Evolutionary conservation across 495 filamentous ascomycete genomes (phyloP).

Genomic region (Annulohypoxylon moriforme): DNA sequence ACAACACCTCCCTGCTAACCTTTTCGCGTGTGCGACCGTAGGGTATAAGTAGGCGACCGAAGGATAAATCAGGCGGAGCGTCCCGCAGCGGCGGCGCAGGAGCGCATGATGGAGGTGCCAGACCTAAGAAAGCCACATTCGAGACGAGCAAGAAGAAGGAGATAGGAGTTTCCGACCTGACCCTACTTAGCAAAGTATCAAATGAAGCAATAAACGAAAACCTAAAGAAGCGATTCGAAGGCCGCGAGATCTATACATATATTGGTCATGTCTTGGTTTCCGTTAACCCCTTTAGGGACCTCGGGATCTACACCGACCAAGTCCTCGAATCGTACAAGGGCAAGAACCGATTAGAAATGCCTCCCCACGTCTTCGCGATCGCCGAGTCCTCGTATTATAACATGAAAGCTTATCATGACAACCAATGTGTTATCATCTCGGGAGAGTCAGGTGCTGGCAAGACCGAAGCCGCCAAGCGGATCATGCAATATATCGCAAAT

Average conservation of each 20-base stretch:
- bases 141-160: conserved; percentile 99
- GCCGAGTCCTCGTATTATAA: conserved; percentile 98
- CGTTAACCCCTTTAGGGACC: conserved; percentile 97
- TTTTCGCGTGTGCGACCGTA: conserved; percentile 35
- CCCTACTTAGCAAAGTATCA: conserved; percentile 95
- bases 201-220: conserved; percentile 99
- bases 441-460: conserved; percentile 99
- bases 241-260: conserved; percentile 98
- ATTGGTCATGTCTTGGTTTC: conserved; percentile 99
- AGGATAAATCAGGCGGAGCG: conserved; percentile 71
- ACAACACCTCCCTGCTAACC: conserved; percentile 28
- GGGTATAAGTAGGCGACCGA: conserved; percentile 68
- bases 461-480: conserved; percentile 98
- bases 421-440: conserved; percentile 99
- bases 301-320: conserved; percentile 97
- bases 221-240: conserved; percentile 95
- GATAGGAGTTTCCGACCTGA: conserved; percentile 97
- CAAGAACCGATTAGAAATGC: conserved; percentile 95
- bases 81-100: conserved; percentile 70
- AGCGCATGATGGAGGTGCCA: conserved; percentile 66
- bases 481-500: conserved; percentile 99
- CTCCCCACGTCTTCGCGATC: conserved; percentile 97
- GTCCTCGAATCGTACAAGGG: conserved; percentile 91
- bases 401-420: conserved; percentile 99
- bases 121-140: conserved; percentile 94